These are phyloP conservation scores for Inga leiocalycina DNA, from an alignment of 306 rosid genomes.

Conservation along the genomic window DNA sequence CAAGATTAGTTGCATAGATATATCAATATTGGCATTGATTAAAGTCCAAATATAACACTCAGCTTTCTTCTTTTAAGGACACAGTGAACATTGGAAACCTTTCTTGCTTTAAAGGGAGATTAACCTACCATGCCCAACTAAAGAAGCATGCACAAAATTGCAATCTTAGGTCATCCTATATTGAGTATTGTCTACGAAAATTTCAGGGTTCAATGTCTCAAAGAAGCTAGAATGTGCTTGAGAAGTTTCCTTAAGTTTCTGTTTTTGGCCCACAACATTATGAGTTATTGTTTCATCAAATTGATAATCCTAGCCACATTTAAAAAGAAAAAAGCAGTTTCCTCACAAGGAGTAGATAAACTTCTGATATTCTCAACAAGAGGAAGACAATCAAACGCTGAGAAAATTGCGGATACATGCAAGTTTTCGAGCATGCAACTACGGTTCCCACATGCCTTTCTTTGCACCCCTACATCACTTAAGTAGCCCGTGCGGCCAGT, in stretches of 20 bases:
- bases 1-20: not conserved
- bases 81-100: not conserved
- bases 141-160: not conserved
- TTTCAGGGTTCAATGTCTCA: not conserved
- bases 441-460: constrained; percentile 7
- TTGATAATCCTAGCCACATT: not conserved
- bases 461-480: not conserved
- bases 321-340: not conserved
- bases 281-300: not conserved
- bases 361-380: not conserved
- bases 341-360: not conserved
- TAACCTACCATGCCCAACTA: not conserved
- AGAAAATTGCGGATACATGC: not conserved
- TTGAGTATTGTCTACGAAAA: not conserved
- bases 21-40: not conserved
- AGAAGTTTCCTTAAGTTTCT: not conserved
- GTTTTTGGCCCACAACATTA: not conserved
- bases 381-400: not conserved
- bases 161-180: not conserved
- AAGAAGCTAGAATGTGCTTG: not conserved
- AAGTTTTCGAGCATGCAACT: constrained; percentile 21
- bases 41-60: not conserved
- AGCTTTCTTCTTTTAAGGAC: not conserved
- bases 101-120: not conserved
- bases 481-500: not conserved